Conservation (phyloP, 345 rosid species). For the Eucalyptus pauciflora region DNA sequence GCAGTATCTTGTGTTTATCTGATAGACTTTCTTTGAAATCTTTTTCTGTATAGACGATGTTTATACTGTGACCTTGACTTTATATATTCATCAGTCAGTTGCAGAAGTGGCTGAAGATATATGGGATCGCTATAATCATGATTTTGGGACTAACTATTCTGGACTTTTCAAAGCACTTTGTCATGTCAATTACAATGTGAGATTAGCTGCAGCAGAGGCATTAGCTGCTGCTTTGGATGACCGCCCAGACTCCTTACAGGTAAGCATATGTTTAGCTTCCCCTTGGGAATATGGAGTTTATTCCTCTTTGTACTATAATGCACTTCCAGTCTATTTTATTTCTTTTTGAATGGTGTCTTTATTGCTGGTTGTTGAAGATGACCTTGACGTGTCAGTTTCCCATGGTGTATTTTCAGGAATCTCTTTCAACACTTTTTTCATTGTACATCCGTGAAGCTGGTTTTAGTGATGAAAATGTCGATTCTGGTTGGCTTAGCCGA, state of each 20-base stretch:
- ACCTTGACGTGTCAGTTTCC: not conserved
- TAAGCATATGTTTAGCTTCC: not conserved
- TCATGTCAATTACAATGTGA: slow-evolving; percentile 74
- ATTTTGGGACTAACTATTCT: slow-evolving; percentile 85
- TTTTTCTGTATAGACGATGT: not conserved
- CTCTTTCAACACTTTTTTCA: slow-evolving; percentile 85
- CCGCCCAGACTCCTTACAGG: slow-evolving; percentile 78
- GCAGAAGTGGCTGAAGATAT: slow-evolving; percentile 91
- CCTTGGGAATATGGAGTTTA: not conserved
- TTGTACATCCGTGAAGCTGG: slow-evolving; percentile 67
- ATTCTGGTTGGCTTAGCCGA: slow-evolving; percentile 91
- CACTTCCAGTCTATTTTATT: not conserved
- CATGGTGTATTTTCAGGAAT: slow-evolving; percentile 36
- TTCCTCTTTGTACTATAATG: not conserved
- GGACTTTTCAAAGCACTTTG: slow-evolving; percentile 82
- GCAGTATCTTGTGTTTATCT: not conserved
- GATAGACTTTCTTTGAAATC: not conserved
- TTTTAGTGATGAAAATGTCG: slow-evolving; percentile 39
- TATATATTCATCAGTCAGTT: slow-evolving; percentile 44
- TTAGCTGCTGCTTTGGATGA: slow-evolving; percentile 97
- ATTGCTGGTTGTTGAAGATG: not conserved
- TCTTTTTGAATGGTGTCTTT: not conserved
- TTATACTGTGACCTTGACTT: not conserved
- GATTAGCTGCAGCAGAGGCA: slow-evolving; percentile 92
- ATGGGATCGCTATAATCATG: slow-evolving; percentile 92